Evolutionary conservation across 345 rosid species (phyloP), one percentile per base, ranked within the genome.

Genomic region (Eucalyptus polybractea): DNA sequence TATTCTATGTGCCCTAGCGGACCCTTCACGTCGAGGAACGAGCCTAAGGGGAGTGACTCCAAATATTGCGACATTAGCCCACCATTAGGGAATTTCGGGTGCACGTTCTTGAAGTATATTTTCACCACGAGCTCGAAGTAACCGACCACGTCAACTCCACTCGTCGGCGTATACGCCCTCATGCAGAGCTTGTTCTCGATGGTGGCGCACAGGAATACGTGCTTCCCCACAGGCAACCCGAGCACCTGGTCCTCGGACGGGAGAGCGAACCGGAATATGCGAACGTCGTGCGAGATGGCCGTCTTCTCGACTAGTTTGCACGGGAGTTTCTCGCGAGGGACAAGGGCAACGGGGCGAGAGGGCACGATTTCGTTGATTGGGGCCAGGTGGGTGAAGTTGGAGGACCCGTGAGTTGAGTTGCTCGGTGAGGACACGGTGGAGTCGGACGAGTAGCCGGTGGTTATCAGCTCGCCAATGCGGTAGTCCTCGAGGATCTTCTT

Each of bases 1-100:
- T 98, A 98, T 87, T 97, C 98, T 5, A 97, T 95, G 91, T 97
- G 97, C 37, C 99, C 99, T 60, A 95, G 24, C 0, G 99, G 99
- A 88, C 99, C 99, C 92, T 96, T 98, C 50, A 98, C 94, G 81
- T 98, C 97, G 8, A 98, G 37, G 9, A 45, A 9, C 2, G 98
- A 91, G 37, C 97, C 99, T 7, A 98, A 29, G 8, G 93, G 47
- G n/a, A 97, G 90, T 0, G 99, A 96, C 89, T 98, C 96, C 29
- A 98, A 88, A 54, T 96, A 72, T 40, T 98, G 99, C 15, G 99
- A 95, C 98, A 98, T 93, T 40, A 93, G 90, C 86, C 99, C 99
- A 17, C 99, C 99, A 25, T 94, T 93, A 2, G 98, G 99, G 86
- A 96, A 95, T 88, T 93, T 97, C 8, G 98, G 99, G 86, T 95